These are phyloP conservation scores for Amphicarpaea edgeworthii DNA, from an alignment of 306 rosid species.

Conservation along the genomic window DNA sequence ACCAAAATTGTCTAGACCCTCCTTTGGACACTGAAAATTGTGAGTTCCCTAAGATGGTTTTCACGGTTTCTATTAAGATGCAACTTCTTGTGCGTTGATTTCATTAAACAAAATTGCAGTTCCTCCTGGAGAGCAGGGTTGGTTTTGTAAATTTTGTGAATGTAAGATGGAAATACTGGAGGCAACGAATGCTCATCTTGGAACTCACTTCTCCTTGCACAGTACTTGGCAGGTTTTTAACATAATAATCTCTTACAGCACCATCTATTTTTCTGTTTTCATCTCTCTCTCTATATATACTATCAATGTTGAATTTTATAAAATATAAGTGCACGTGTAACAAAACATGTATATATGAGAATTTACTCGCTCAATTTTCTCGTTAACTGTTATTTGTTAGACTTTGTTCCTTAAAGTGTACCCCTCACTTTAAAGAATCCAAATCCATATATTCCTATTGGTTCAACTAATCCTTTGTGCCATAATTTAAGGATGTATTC, in stretches of 20 bases:
- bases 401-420: background rate
- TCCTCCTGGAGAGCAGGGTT: slow-evolving; percentile 85
- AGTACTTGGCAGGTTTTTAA: slow-evolving; percentile 80
- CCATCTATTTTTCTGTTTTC: slow-evolving; percentile 17
- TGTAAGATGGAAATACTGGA: slow-evolving; percentile 87
- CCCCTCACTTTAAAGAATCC: background rate
- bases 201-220: slow-evolving; percentile 73
- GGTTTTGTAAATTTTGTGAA: slow-evolving; percentile 87
- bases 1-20: slow-evolving; percentile 87
- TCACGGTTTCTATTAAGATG: slow-evolving; percentile 33
- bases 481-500: slow-evolving; percentile 72
- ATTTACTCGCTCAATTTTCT: background rate
- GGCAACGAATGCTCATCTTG: slow-evolving; percentile 85
- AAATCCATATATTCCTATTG: slow-evolving; percentile 6
- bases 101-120: slow-evolving; percentile 51
- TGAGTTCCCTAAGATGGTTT: slow-evolving; percentile 51
- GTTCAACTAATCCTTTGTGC: slow-evolving; percentile 30
- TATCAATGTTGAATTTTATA: slow-evolving; percentile 22
- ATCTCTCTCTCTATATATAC: too few species aligned
- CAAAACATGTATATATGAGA: background rate
- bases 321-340: background rate
- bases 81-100: slow-evolving; percentile 27
- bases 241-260: slow-evolving; percentile 16
- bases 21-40: slow-evolving; percentile 78
- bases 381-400: background rate